These are phyloP conservation scores for Rutstroemia sydowiana DNA, from an alignment of 2,329 filamentous ascomycete species.

Conservation along the genomic window DNA sequence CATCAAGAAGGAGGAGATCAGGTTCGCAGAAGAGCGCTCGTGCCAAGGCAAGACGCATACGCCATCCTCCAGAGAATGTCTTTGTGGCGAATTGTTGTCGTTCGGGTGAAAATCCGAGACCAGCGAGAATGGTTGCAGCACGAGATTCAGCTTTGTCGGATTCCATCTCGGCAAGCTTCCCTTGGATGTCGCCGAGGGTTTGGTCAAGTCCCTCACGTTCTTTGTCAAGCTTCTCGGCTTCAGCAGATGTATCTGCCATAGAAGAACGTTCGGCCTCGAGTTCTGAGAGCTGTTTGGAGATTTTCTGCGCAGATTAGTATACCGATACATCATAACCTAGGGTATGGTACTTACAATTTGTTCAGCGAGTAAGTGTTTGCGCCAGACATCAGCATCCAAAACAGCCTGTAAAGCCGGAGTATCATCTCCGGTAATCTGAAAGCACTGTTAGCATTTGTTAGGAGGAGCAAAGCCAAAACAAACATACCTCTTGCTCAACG, in stretches of 20 bases:
- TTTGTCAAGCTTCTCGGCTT: constrained; percentile 76
- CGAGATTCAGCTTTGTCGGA: constrained; percentile 96
- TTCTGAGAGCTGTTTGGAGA: constrained; percentile 64
- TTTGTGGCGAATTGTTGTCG: constrained; percentile 88
- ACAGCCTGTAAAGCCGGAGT: constrained; percentile 92
- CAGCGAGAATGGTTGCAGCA: constrained; percentile 91
- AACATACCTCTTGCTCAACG: constrained; percentile 84
- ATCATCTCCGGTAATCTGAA: constrained; percentile 79
- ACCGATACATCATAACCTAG: neutral
- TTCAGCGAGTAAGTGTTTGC: constrained; percentile 86
- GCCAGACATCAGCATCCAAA: constrained; percentile 95
- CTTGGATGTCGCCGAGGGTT: constrained; percentile 83
- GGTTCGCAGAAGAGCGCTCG: constrained; percentile 97
- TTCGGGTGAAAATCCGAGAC: constrained; percentile 92
- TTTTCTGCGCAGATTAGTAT: constrained; percentile 46
- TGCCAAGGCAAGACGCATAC: constrained; percentile 93
- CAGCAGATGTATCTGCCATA: constrained; percentile 85
- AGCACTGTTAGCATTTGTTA: constrained; percentile 32
- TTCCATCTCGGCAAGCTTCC: constrained; percentile 95
- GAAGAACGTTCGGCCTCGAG: constrained; percentile 71
- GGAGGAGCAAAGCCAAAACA: neutral
- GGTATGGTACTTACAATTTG: constrained; percentile 58
- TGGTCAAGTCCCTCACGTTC: constrained; percentile 86
- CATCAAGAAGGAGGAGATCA: constrained; percentile 89
- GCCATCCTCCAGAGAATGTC: constrained; percentile 99